Evolutionary conservation across 2,329 filamentous ascomycete genomes (phyloP).

Genomic region (Tolypocladium album): DNA sequence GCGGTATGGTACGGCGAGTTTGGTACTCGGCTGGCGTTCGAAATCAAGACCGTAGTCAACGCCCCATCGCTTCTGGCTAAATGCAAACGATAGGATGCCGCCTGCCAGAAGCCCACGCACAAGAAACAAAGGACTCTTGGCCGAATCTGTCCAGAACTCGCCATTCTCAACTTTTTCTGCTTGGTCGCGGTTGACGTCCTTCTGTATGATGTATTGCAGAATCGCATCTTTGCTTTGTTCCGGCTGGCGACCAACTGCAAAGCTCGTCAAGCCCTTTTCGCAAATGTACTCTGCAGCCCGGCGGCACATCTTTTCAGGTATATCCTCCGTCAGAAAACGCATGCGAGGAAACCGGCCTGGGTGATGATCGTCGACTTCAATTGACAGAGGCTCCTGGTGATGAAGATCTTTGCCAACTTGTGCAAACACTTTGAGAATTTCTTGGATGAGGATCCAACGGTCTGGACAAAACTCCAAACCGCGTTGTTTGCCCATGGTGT

Average conservation of each 20-base stretch:
- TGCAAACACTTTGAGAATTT: conserved; percentile 34
- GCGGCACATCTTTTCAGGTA: conserved; percentile 15
- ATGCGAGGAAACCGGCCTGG: conserved; percentile 32
- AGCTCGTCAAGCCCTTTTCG: conserved; percentile 21
- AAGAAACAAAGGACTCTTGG: conserved; percentile 26
- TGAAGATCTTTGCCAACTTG: conserved; percentile 18
- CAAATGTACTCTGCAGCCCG: conserved; percentile 29
- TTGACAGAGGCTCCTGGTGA: conserved; percentile 17
- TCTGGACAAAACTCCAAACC: conserved; percentile 38
- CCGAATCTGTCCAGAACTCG: conserved; percentile 23
- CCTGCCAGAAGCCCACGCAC: conserved; percentile 43
- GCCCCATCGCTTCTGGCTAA: conserved; percentile 47
- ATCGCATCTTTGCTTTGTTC: conserved; percentile 17
- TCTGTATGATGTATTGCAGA: conserved; percentile 29
- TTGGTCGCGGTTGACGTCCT: conserved; percentile 12
- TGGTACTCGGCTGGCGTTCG: conserved; percentile 24
- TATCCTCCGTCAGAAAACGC: conserved; percentile 29
- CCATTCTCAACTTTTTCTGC: conserved; percentile 21
- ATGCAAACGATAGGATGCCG: conserved; percentile 38
- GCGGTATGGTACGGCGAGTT: conserved; percentile 44
- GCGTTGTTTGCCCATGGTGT: conserved; percentile 43
- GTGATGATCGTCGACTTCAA: conserved; percentile 26
- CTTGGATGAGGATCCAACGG: conserved; percentile 44
- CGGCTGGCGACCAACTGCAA: conserved; percentile 27
- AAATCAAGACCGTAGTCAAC: conserved; percentile 50